phyloP scores from a whole-genome alignment of 202 grass and related monocot genomes.

The Carex sylvatica region DNA sequence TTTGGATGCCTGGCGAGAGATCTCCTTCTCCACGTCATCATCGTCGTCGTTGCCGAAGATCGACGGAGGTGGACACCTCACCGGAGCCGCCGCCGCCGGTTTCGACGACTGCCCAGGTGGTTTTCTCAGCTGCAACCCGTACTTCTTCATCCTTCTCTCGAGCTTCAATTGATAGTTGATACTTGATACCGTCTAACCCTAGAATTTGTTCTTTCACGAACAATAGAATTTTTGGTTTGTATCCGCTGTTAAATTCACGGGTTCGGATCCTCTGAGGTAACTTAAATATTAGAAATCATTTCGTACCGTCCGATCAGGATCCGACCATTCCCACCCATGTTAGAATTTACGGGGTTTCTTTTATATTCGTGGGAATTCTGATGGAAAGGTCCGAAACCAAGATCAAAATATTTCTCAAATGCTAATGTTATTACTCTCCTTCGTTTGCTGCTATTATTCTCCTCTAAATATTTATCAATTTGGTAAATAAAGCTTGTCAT shows the following conservation, averaged over 20 bases:
- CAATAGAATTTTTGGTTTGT: no score
- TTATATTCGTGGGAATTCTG: no score
- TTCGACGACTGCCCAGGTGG: slow-evolving; percentile 52
- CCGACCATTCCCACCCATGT: no score
- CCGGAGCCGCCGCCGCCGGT: slow-evolving; percentile 24
- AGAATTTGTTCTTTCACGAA: background rate
- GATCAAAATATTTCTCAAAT: slow-evolving; percentile 37
- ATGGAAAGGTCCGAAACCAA: no score
- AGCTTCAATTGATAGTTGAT: background rate
- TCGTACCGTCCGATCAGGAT: no score
- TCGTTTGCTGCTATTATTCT: slow-evolving; percentile 15
- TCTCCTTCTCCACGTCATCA: slow-evolving; percentile 79
- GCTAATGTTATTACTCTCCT: slow-evolving; percentile 93
- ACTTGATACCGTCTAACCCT: slow-evolving; percentile 27
- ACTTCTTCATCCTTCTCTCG: slow-evolving; percentile 59
- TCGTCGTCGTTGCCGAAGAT: slow-evolving; percentile 64
- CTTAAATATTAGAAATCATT: no score
- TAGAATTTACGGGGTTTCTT: no score
- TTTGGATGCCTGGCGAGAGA: slow-evolving; percentile 75
- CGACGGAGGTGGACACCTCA: slow-evolving; percentile 40
- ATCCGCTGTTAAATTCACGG: no score
- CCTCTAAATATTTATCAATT: slow-evolving; percentile 10
- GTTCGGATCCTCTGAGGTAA: no score
- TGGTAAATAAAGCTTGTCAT: background rate
- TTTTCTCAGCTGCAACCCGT: slow-evolving; percentile 69